phyloP scores from a whole-genome alignment of 352 stramenopile species.

The Plasmopara muralis region DNA sequence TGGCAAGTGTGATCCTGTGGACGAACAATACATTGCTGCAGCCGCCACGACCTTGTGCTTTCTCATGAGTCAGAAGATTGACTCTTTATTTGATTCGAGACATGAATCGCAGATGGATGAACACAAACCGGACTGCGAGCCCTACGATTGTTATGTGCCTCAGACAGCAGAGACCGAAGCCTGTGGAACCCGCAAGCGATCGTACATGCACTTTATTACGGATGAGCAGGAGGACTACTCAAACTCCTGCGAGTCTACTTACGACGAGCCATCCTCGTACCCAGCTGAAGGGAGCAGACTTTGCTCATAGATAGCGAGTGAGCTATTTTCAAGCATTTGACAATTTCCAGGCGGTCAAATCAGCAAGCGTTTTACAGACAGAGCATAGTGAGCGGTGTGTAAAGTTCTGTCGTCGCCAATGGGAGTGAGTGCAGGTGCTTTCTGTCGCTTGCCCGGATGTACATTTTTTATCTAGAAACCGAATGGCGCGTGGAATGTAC shows the following conservation, averaged over 20 bases:
- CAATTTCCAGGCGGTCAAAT: not conserved
- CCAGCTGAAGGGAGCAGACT: constrained; percentile 72
- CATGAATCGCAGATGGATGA: constrained; percentile 25
- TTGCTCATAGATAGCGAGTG: constrained; percentile 46
- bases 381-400: not conserved
- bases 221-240: constrained; percentile 35
- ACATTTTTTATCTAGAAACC: constrained; percentile 36
- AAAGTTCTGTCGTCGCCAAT: constrained; percentile 16
- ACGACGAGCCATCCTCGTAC: constrained; percentile 36
- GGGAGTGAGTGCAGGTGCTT: constrained; percentile 26
- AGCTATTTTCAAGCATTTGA: constrained; percentile 13
- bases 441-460: constrained; percentile 22
- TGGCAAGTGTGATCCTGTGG: constrained; percentile 41
- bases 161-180: constrained; percentile 11
- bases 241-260: constrained; percentile 24
- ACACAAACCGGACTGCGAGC: constrained; percentile 51
- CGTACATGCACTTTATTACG: constrained; percentile 76
- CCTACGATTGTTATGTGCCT: constrained; percentile 66
- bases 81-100: constrained; percentile 63
- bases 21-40: constrained; percentile 75
- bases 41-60: constrained; percentile 75
- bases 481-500: constrained; percentile 7
- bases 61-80: constrained; percentile 81
- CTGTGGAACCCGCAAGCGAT: constrained; percentile 47
- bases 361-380: not conserved